phyloP scores from a whole-genome alignment of 2,329 filamentous ascomycete species.

The Fusarium protoensiforme region DNA sequence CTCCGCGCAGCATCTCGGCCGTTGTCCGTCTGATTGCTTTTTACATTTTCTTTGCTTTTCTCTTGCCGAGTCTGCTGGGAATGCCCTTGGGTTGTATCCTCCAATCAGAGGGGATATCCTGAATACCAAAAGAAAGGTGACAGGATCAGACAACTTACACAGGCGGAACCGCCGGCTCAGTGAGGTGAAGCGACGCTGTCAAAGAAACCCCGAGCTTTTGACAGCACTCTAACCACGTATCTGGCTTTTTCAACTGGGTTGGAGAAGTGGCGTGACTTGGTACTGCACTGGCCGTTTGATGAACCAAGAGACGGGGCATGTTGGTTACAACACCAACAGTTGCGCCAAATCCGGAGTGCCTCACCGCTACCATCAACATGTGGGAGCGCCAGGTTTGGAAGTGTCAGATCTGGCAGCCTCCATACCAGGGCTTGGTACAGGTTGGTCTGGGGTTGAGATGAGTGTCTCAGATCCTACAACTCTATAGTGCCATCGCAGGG shows the following conservation, averaged over 20 bases:
- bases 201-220: neutral
- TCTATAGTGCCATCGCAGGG: neutral
- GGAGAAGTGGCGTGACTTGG: neutral
- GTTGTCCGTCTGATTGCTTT: neutral
- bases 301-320: neutral
- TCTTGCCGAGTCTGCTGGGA: neutral
- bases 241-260: neutral
- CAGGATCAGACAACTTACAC: neutral
- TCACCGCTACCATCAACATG: neutral
- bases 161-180: neutral
- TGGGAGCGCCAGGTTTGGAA: neutral
- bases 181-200: neutral
- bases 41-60: neutral
- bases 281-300: neutral
- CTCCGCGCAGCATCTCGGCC: neutral
- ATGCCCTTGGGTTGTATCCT: neutral
- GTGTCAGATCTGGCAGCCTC: neutral
- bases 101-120: neutral
- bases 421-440: neutral
- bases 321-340: neutral
- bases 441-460: neutral
- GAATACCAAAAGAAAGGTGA: neutral
- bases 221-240: neutral
- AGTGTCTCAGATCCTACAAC: neutral
- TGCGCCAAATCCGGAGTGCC: neutral